phyloP scores from a whole-genome alignment of 768 basidiomycete species.

The Podaxis carcinomalis region DNA sequence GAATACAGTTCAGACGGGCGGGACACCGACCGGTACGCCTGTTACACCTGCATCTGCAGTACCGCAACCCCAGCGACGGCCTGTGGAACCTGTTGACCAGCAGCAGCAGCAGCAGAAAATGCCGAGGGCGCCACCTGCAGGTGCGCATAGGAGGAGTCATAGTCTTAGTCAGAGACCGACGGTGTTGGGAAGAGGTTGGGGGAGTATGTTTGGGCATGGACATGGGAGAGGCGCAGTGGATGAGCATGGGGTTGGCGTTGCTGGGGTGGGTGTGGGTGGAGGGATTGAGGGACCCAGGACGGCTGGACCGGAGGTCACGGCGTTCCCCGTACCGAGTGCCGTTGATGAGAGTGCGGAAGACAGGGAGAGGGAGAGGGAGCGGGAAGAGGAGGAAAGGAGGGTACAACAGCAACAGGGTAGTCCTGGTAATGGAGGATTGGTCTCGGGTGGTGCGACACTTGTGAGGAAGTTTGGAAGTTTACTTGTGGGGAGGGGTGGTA shows the following conservation, averaged over 20 bases:
- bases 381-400: slow-evolving; percentile 22
- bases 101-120: slow-evolving; percentile 18
- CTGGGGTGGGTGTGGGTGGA: slow-evolving; percentile 8
- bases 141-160: slow-evolving; percentile 79
- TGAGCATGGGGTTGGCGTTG: slow-evolving; percentile 32
- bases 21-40: slow-evolving; percentile 17
- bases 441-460: slow-evolving; percentile 65
- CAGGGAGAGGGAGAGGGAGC: slow-evolving; percentile 22
- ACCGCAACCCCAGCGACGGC: slow-evolving; percentile 19
- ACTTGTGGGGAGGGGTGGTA: slow-evolving; percentile 39
- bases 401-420: slow-evolving; percentile 20
- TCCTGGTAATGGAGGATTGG: not conserved
- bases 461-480: slow-evolving; percentile 75
- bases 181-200: slow-evolving; percentile 47
- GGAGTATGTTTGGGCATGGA: slow-evolving; percentile 53
- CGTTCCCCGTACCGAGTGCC: slow-evolving; percentile 44
- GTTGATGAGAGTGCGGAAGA: slow-evolving; percentile 25
- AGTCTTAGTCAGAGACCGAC: slow-evolving; percentile 76
- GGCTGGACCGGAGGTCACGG: slow-evolving; percentile 59
- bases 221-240: slow-evolving; percentile 28
- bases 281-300: slow-evolving; percentile 46
- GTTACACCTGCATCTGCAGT: slow-evolving; percentile 1
- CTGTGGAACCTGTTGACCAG: slow-evolving; percentile 28
- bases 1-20: slow-evolving; percentile 26
- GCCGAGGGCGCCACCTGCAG: slow-evolving; percentile 71